Evolutionary conservation across 768 basidiomycete species (phyloP).

Genomic region (Rhizopogon sp.): DNA sequence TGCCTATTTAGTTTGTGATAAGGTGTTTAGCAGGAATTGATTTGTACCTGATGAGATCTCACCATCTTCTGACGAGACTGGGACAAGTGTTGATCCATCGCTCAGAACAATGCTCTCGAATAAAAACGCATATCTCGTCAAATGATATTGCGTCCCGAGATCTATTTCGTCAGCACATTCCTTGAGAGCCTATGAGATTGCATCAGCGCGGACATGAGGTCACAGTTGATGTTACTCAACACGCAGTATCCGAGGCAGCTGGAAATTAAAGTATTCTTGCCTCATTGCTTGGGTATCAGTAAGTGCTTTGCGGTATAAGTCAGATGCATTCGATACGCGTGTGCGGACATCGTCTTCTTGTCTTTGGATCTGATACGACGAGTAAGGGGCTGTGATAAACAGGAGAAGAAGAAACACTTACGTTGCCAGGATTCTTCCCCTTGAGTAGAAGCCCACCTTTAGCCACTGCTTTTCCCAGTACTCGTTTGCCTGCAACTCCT

Average conservation of each 20-base stretch:
- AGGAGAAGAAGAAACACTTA: constrained; percentile 24
- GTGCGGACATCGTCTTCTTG: constrained; percentile 93
- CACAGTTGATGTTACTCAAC: neutral
- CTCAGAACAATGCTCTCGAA: constrained; percentile 87
- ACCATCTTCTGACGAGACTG: constrained; percentile 71
- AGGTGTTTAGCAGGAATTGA: neutral
- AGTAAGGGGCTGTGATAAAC: constrained; percentile 8
- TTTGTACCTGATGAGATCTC: constrained; percentile 9
- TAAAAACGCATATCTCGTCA: constrained; percentile 90
- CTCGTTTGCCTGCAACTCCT: constrained; percentile 69
- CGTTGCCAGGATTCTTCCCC: constrained; percentile 89
- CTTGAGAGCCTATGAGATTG: constrained; percentile 64
- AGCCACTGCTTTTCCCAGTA: constrained; percentile 84
- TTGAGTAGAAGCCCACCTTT: constrained; percentile 88
- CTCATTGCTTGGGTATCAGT: constrained; percentile 85
- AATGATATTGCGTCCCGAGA: constrained; percentile 95
- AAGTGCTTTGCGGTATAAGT: constrained; percentile 86
- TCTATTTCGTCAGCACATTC: constrained; percentile 96
- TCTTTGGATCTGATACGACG: constrained; percentile 59
- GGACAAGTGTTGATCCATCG: constrained; percentile 80
- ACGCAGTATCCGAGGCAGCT: constrained; percentile 87
- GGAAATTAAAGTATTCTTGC: constrained; percentile 98
- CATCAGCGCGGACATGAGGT: constrained; percentile 7
- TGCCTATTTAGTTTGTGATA: constrained; percentile 29
- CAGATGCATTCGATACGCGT: constrained; percentile 81